Conservation (phyloP, 345 rosid genomes). For the Citrus medica region DNA sequence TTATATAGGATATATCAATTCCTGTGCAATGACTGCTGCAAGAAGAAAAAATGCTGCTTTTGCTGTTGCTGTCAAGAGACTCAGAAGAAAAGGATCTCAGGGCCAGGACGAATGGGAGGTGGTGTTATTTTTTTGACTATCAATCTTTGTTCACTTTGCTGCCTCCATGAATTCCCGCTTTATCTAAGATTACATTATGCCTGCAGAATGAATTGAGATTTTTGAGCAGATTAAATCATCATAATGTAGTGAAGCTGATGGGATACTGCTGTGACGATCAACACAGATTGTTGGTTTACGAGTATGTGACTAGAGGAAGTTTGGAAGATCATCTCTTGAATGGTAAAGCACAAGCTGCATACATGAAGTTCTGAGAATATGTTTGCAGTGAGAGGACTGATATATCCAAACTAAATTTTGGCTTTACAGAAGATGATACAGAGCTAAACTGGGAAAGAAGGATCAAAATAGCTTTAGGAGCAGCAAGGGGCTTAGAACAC, state of each 20-base stretch:
- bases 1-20: slow-evolving; percentile 40
- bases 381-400: neutral
- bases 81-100: slow-evolving; percentile 31
- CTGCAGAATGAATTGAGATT: slow-evolving; percentile 30
- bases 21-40: slow-evolving; percentile 16
- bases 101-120: slow-evolving; percentile 54
- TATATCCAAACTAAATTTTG: neutral
- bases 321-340: slow-evolving; percentile 38
- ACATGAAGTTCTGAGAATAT: neutral
- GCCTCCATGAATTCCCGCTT: slow-evolving; percentile 1
- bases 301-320: slow-evolving; percentile 41
- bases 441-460: slow-evolving; percentile 39
- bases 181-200: neutral
- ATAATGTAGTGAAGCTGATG: slow-evolving; percentile 41
- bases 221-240: slow-evolving; percentile 43
- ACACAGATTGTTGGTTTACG: slow-evolving; percentile 44
- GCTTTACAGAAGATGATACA: slow-evolving; percentile 19
- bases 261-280: slow-evolving; percentile 40
- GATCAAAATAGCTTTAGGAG: slow-evolving; percentile 43
- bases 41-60: slow-evolving; percentile 14
- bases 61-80: slow-evolving; percentile 45
- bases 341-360: slow-evolving; percentile 23
- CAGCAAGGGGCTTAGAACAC: slow-evolving; percentile 45
- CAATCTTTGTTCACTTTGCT: neutral
- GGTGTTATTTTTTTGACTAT: neutral